Evolutionary conservation across 2,329 filamentous ascomycete species (phyloP).

Genomic region (Chaetomium olivaceum): DNA sequence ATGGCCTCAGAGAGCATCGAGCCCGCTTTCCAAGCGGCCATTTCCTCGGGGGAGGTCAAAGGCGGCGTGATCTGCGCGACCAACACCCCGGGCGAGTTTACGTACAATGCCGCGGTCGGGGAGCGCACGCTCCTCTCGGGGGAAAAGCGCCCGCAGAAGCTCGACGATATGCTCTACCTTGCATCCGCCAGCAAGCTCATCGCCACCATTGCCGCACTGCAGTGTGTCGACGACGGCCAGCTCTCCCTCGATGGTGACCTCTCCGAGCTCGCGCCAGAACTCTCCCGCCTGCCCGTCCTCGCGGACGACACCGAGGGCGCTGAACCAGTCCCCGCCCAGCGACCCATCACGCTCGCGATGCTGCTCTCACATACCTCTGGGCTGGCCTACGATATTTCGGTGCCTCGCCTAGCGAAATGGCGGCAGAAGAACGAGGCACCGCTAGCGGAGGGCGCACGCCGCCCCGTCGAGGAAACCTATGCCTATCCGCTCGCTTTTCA

Average conservation of each 20-base stretch:
- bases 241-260: slow-evolving; percentile 46
- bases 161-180: slow-evolving; percentile 41
- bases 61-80: slow-evolving; percentile 47
- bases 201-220: slow-evolving; percentile 42
- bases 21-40: slow-evolving; percentile 41
- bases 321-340: slow-evolving; percentile 37
- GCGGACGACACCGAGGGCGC: slow-evolving; percentile 46
- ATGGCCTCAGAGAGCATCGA: slow-evolving; percentile 39
- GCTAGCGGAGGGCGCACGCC: slow-evolving; percentile 19
- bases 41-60: slow-evolving; percentile 46
- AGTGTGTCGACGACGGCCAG: slow-evolving; percentile 43
- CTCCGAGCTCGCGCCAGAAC: slow-evolving; percentile 47
- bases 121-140: slow-evolving; percentile 44
- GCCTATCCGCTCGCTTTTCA: slow-evolving; percentile 46
- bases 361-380: slow-evolving; percentile 54
- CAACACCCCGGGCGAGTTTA: slow-evolving; percentile 42
- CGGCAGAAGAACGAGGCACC: slow-evolving; percentile 36
- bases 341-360: slow-evolving; percentile 47
- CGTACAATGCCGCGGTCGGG: slow-evolving; percentile 44
- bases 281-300: slow-evolving; percentile 50
- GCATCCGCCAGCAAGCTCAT: slow-evolving; percentile 47
- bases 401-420: slow-evolving; percentile 45
- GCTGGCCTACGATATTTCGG: slow-evolving; percentile 45
- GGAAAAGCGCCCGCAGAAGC: slow-evolving; percentile 41
- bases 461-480: slow-evolving; percentile 47